phyloP scores from a whole-genome alignment of 208 protist genomes.

The Naegleria lovaniensis region DNA sequence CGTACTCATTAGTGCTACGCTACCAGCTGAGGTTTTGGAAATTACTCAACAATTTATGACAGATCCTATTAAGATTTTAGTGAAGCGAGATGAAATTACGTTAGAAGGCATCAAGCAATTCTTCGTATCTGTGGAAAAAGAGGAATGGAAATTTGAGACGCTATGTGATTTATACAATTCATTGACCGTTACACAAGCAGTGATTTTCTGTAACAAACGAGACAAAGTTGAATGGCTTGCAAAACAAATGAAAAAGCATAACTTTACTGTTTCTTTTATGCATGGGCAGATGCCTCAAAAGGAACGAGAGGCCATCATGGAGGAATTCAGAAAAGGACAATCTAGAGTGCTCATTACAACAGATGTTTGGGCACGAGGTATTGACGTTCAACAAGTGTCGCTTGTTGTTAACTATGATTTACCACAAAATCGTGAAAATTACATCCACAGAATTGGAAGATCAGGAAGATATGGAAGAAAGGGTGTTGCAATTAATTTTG shows the following conservation, averaged over 20 bases:
- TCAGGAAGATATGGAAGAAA: conserved; percentile 94
- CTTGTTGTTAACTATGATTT: conserved; percentile 98
- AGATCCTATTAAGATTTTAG: conserved; percentile 92
- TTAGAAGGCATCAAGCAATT: conserved; percentile 96
- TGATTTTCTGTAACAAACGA: conserved; percentile 98
- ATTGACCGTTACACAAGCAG: conserved; percentile 92
- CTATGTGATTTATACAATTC: conserved; percentile 97
- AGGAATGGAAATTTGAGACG: conserved; percentile 98
- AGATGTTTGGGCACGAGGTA: conserved; percentile 85
- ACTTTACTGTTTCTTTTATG: conserved; percentile 93
- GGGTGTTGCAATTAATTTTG: conserved; percentile 96
- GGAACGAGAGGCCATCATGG: conserved; percentile 95
- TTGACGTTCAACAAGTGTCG: conserved; percentile 92
- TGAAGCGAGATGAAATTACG: conserved; percentile 98
- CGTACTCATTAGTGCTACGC: conserved; percentile 74
- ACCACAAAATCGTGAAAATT: conserved; percentile 80
- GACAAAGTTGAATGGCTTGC: conserved; percentile 97
- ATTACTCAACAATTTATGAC: conserved; percentile 97
- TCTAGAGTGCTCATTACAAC: conserved; percentile 97
- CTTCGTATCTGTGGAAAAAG: conserved; percentile 93
- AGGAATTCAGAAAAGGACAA: conserved; percentile 89
- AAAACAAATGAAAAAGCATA: conserved; percentile 84
- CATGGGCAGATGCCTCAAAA: conserved; percentile 94
- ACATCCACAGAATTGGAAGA: conserved; percentile 89
- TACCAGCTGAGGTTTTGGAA: conserved; percentile 78